Conservation (phyloP, 23 red algal species). For the Rhodosorus marinus region DNA sequence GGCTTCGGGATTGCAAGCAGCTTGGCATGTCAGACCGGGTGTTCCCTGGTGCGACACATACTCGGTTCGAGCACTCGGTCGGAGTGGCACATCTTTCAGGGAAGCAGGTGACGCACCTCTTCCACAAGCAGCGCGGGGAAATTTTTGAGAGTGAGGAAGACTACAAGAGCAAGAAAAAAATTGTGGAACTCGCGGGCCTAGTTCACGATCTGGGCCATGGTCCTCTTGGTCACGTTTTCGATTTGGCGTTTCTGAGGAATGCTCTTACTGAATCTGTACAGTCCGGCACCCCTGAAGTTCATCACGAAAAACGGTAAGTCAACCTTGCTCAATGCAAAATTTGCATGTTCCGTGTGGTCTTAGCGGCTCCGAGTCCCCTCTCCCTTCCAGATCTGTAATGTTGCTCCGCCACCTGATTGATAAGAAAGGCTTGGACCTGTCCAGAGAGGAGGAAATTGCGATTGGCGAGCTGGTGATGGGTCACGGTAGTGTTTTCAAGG, state of each 20-base stretch:
- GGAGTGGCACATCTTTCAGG: slow-evolving; percentile 38
- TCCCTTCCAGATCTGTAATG: slow-evolving; percentile 13
- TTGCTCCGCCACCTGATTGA: slow-evolving; percentile 54
- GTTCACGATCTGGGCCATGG: slow-evolving; percentile 95
- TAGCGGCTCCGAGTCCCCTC: too few species aligned
- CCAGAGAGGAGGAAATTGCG: slow-evolving; percentile 8
- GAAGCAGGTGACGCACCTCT: slow-evolving; percentile 21
- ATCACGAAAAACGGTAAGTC: slow-evolving; percentile 82
- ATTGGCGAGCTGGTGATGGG: slow-evolving; percentile 58
- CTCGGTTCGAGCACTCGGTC: slow-evolving; percentile 77
- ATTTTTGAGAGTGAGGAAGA: slow-evolving; percentile 43
- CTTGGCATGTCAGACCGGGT: slow-evolving; percentile 50
- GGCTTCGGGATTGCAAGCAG: slow-evolving; percentile 91
- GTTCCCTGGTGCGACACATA: slow-evolving; percentile 81
- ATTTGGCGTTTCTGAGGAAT: slow-evolving; percentile 33
- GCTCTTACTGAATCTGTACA: background rate
- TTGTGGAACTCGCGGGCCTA: slow-evolving; percentile 67
- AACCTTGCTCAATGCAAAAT: too few species aligned
- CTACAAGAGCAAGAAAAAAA: slow-evolving; percentile 4
- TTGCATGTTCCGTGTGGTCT: too few species aligned
- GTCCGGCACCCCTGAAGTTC: background rate
- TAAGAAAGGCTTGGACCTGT: slow-evolving; percentile 24
- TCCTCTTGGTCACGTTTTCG: slow-evolving; percentile 81
- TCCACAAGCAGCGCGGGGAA: background rate
- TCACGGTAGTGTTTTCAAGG: background rate